These are phyloP conservation scores for Elaphomyces granulatus DNA, from an alignment of 495 filamentous ascomycete genomes.

Conservation along the genomic window DNA sequence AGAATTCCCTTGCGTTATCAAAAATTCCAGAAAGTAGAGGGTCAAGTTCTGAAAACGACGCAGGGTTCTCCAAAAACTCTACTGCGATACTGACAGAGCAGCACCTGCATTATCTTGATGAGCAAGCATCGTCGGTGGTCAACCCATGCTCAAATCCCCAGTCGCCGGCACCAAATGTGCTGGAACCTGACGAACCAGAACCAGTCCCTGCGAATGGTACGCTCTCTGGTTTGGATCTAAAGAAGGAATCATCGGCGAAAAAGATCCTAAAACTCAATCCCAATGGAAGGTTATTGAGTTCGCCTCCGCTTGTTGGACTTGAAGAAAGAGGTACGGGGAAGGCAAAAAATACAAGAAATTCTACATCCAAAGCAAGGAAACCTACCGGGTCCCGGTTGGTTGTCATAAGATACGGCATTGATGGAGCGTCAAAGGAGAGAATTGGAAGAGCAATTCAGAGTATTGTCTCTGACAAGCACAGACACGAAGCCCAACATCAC, in stretches of 20 bases:
- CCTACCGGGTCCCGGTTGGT: slow-evolving; percentile 27
- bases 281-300: slow-evolving; percentile 43
- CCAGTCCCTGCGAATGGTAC: not conserved
- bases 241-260: slow-evolving; percentile 10
- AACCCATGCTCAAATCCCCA: too few relatives aligned
- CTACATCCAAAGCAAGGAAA: slow-evolving; percentile 6
- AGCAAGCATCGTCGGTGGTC: too few relatives aligned
- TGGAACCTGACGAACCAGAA: slow-evolving; percentile 7
- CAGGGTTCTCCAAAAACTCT: too few relatives aligned
- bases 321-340: slow-evolving; percentile 15
- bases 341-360: slow-evolving; percentile 14
- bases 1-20: too few relatives aligned
- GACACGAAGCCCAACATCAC: slow-evolving; percentile 2
- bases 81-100: too few relatives aligned
- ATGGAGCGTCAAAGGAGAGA: slow-evolving; percentile 2
- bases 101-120: too few relatives aligned
- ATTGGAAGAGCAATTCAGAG: slow-evolving; percentile 36
- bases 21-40: too few relatives aligned
- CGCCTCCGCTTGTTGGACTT: slow-evolving; percentile 22
- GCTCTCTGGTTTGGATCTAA: not conserved
- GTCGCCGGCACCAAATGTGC: not conserved
- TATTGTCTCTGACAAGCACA: slow-evolving; percentile 27
- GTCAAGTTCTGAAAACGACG: too few relatives aligned
- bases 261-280: slow-evolving; percentile 40
- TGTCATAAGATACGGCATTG: slow-evolving; percentile 36